Conservation (phyloP, 306 rosid genomes). For the Vicia villosa region DNA sequence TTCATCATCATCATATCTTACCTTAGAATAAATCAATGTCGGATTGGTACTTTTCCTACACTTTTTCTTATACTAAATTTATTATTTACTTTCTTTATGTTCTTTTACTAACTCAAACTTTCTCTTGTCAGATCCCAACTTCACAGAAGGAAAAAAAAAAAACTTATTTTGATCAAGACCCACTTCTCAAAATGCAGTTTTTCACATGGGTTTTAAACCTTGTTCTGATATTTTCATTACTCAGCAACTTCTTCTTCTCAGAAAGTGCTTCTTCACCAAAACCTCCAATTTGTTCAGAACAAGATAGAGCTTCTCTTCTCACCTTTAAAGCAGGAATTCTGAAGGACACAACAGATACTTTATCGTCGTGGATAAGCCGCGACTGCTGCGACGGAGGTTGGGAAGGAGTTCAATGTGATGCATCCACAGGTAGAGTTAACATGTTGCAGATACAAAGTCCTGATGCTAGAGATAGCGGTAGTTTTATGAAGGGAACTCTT, state of each 20-base stretch:
- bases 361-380: slow-evolving; percentile 72
- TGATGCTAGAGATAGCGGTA: slow-evolving; percentile 37
- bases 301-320: slow-evolving; percentile 86
- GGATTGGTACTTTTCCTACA: slow-evolving; percentile 46
- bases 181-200: slow-evolving; percentile 65
- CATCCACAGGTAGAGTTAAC: slow-evolving; percentile 75
- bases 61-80: slow-evolving; percentile 36
- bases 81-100: slow-evolving; percentile 2
- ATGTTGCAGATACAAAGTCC: slow-evolving; percentile 79
- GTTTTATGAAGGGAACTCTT: slow-evolving; percentile 82
- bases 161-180: slow-evolving; percentile 46
- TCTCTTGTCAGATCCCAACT: slow-evolving; percentile 54
- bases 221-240: slow-evolving; percentile 42
- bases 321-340: slow-evolving; percentile 70
- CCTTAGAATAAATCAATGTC: slow-evolving; percentile 61
- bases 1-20: slow-evolving; percentile 53
- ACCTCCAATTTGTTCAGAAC: slow-evolving; percentile 61
- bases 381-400: slow-evolving; percentile 94
- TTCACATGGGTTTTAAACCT: slow-evolving; percentile 54
- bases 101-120: slow-evolving; percentile 34
- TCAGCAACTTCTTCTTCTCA: slow-evolving; percentile 35
- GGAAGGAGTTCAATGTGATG: slow-evolving; percentile 88
- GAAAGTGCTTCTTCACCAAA: slow-evolving; percentile 27
- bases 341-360: slow-evolving; percentile 71
- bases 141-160: background rate